phyloP scores from a whole-genome alignment of 768 basidiomycete genomes.

The Mycena polygramma region DNA sequence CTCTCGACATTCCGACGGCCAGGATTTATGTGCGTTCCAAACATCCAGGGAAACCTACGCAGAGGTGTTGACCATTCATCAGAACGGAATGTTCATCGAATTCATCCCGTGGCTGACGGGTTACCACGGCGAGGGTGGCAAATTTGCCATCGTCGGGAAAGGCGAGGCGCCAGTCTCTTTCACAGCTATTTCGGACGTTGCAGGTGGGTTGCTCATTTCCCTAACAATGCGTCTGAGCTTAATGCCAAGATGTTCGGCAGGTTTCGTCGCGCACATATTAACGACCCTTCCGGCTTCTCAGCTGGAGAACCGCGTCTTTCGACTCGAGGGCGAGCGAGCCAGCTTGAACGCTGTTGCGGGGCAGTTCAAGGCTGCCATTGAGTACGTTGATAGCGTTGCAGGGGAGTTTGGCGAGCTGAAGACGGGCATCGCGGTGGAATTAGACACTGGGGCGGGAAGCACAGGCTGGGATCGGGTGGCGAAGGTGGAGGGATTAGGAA shows the following conservation, averaged over 20 bases:
- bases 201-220: not conserved
- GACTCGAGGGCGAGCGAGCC: not conserved
- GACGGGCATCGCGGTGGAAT: not conserved
- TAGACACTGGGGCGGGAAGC: not conserved
- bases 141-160: not conserved
- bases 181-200: not conserved
- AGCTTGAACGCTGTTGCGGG: not conserved
- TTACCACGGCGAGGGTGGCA: not conserved
- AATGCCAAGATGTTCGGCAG: not conserved
- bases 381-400: not conserved
- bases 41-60: not conserved
- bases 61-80: not conserved
- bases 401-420: not conserved
- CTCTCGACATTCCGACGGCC: not conserved
- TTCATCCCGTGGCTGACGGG: not conserved
- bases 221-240: not conserved
- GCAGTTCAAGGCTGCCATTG: not conserved
- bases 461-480: not conserved
- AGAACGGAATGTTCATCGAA: not conserved
- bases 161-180: not conserved
- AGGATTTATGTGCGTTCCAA: not conserved
- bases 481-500: not conserved
- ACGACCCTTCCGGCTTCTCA: not conserved
- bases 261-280: not conserved
- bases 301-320: not conserved